Evolutionary conservation across 1,284 basidiomycete genomes (phyloP).

Genomic region (Trichosporon coremiiforme): DNA sequence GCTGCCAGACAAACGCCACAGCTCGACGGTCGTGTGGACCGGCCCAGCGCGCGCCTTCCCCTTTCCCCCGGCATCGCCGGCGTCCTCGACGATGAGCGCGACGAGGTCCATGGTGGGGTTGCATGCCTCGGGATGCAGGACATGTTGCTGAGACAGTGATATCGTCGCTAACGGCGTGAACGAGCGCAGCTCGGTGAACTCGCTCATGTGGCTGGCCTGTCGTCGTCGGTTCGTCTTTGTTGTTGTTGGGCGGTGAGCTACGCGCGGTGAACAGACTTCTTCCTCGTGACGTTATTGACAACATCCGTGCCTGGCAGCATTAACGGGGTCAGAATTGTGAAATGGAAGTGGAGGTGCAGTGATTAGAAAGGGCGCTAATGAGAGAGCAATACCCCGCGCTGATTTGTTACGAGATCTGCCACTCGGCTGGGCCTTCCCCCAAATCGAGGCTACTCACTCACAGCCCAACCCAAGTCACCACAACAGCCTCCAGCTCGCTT

Average conservation of each 20-base stretch:
- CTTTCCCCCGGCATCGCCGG: constrained; percentile 28
- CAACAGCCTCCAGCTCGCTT: background rate
- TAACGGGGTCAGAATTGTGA: background rate
- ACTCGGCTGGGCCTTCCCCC: background rate
- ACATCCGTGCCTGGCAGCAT: background rate
- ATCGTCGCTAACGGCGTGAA: constrained; percentile 45
- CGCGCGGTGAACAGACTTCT: too few species aligned
- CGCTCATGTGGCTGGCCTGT: constrained; percentile 21
- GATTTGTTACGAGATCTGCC: constrained; percentile 19
- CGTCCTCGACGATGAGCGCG: constrained; percentile 34
- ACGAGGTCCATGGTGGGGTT: constrained; percentile 54
- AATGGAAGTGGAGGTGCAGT: background rate
- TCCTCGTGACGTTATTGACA: constrained; percentile 17
- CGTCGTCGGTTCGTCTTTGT: background rate
- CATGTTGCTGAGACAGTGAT: constrained; percentile 31
- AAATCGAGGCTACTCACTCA: constrained; percentile 12
- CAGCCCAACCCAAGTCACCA: background rate
- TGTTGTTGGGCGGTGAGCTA: background rate
- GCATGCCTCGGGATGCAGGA: constrained; percentile 48
- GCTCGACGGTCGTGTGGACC: constrained; percentile 29
- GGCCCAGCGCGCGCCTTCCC: constrained; percentile 25
- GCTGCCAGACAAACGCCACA: constrained; percentile 48
- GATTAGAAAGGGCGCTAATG: background rate
- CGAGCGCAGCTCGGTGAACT: constrained; percentile 27
- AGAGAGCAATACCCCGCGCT: background rate